A percentile compares a stretch with the other conserved stretches of the same genome.
Conservation (phyloP, 2,329 filamentous ascomycete species). For the Mycosphaerella sp. region DNA sequence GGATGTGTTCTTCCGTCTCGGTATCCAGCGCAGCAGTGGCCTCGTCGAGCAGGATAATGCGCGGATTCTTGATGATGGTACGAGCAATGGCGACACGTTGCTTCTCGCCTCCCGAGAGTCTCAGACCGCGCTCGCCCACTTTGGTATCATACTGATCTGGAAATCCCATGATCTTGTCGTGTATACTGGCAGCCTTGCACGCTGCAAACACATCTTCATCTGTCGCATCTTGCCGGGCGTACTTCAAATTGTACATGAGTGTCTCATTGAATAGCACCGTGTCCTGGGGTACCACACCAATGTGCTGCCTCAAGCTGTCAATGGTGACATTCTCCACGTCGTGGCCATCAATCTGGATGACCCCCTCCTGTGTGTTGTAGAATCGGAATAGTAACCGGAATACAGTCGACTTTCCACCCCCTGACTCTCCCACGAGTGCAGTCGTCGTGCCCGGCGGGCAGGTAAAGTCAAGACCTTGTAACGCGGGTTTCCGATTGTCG, state of each 20-base stretch:
- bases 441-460: conserved; percentile 88
- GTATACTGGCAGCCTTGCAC: conserved; percentile 80
- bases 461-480: conserved; percentile 77
- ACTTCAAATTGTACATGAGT: conserved; percentile 89
- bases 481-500: conserved; percentile 74
- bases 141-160: conserved; percentile 84
- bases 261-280: conserved; percentile 93
- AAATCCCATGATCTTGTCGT: conserved; percentile 84
- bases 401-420: conserved; percentile 92
- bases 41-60: conserved; percentile 88
- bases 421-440: conserved; percentile 91
- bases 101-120: conserved; percentile 85
- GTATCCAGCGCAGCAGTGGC: conserved; percentile 87
- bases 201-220: conserved; percentile 77
- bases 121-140: conserved; percentile 81
- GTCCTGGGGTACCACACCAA: conserved; percentile 95
- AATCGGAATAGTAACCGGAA: conserved; percentile 96
- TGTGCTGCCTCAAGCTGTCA: conserved; percentile 82
- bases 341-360: conserved; percentile 75
- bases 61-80: conserved; percentile 85
- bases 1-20: conserved; percentile 88
- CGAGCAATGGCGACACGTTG: conserved; percentile 90
- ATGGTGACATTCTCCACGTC: conserved; percentile 78
- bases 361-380: conserved; percentile 76
- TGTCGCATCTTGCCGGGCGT: conserved; percentile 73